Percentiles rank a stretch among this genome's conserved stretches.
phyloP scores from a whole-genome alignment of 768 basidiomycete genomes.

The Lactifluus subvellereus region DNA sequence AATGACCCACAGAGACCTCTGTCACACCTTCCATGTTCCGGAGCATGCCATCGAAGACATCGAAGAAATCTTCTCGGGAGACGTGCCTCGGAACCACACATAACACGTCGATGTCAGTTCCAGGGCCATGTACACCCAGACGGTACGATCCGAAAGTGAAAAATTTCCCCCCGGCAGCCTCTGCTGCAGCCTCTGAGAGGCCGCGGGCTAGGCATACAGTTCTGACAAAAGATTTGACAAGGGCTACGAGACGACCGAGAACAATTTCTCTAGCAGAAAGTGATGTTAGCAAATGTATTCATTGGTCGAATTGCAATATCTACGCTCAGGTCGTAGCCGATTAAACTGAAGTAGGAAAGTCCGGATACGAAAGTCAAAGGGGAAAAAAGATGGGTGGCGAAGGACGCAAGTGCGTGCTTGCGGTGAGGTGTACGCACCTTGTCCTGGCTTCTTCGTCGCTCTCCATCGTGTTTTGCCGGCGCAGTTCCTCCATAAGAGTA shows the following conservation, averaged over 20 bases:
- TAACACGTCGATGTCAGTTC: conserved; percentile 96
- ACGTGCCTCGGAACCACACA: conserved; percentile 97
- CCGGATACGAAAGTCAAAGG: not conserved
- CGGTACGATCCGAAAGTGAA: conserved; percentile 99
- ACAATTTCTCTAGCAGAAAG: conserved; percentile 71
- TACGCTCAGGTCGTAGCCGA: conserved; percentile 1
- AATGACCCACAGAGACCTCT: conserved; percentile 68
- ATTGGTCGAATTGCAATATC: conserved; percentile 8
- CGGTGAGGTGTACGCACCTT: conserved; percentile 45
- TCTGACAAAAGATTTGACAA: conserved; percentile 91
- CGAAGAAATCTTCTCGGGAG: conserved; percentile 93
- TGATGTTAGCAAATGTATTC: conserved; percentile 16
- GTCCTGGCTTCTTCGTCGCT: conserved; percentile 80
- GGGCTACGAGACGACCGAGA: conserved; percentile 78
- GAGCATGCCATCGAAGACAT: conserved; percentile 84
- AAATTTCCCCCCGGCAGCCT: conserved; percentile 93
- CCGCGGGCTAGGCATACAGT: conserved; percentile 73
- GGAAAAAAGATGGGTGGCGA: not conserved
- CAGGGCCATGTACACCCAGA: conserved; percentile 93
- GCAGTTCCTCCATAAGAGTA: conserved; percentile 87
- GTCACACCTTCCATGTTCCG: conserved; percentile 74
- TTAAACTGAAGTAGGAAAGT: not conserved
- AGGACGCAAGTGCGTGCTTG: not conserved
- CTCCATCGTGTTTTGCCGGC: conserved; percentile 83
- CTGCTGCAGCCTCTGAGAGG: conserved; percentile 81